These are phyloP conservation scores for Isoetes taiwanensis DNA, from an alignment of 75 land plant genomes.

Conservation along the genomic window DNA sequence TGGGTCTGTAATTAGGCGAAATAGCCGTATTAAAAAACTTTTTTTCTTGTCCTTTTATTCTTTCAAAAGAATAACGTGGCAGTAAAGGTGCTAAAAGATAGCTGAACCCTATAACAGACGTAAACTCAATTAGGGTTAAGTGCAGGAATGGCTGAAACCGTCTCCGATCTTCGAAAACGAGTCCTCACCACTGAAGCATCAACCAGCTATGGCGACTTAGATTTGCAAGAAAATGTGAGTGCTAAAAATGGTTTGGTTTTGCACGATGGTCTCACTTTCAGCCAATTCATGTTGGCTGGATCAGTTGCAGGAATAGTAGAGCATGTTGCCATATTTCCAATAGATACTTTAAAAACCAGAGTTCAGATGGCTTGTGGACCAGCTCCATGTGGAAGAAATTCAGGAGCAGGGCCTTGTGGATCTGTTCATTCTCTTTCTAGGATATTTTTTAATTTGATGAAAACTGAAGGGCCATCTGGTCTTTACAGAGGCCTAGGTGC, in stretches of 20 bases:
- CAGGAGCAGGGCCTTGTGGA: too few relatives aligned
- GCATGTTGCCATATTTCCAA: conserved; percentile 69
- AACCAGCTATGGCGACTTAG: conserved; percentile 9
- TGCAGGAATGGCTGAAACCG: conserved; percentile 21
- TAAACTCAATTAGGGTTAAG: too few relatives aligned
- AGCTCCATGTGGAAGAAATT: too few relatives aligned
- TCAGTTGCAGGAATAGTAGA: conserved; percentile 54
- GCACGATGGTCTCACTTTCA: conserved; percentile 52
- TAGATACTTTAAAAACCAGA: conserved; percentile 63
- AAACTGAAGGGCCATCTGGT: conserved; percentile 28
- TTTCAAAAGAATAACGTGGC: too few relatives aligned
- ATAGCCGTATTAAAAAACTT: too few relatives aligned
- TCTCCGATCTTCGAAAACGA: conserved; percentile 19
- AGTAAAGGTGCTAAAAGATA: too few relatives aligned
- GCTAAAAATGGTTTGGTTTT: not conserved
- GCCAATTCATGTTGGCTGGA: conserved; percentile 66
- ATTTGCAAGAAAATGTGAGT: not conserved
- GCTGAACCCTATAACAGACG: too few relatives aligned
- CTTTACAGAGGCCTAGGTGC: conserved; percentile 35
- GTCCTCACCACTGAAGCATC: not conserved
- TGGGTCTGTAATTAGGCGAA: too few relatives aligned
- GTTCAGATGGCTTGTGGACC: conserved; percentile 48
- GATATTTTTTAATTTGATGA: conserved; percentile 13
- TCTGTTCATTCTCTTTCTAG: conserved; percentile 14
- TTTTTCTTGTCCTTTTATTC: too few relatives aligned